Evolutionary conservation across 73 alveolate species (phyloP).

Genomic region (Urostyla sp.): DNA sequence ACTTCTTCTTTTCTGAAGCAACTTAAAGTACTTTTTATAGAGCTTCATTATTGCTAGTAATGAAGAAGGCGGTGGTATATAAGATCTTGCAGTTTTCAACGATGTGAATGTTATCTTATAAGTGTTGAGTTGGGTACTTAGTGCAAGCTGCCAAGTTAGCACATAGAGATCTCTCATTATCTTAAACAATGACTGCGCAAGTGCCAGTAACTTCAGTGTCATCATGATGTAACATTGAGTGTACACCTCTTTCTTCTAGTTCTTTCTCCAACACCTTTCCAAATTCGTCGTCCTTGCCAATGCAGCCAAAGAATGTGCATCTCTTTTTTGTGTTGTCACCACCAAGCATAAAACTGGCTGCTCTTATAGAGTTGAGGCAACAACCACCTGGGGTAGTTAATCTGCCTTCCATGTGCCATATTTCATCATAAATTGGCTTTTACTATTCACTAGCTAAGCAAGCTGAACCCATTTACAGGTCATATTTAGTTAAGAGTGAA

Average conservation of each 20-base stretch:
- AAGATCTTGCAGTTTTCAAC: conserved; percentile 62
- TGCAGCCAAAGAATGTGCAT: conserved; percentile 72
- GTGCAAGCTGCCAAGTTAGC: conserved; percentile 83
- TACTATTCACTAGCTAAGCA: conserved; percentile 76
- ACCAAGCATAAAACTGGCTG: conserved; percentile 69
- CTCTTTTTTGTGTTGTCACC: conserved; percentile 12
- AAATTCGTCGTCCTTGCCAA: conserved; percentile 70
- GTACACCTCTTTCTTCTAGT: conserved; percentile 57
- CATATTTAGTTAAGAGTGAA: conserved; percentile 57
- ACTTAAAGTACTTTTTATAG: conserved; percentile 36
- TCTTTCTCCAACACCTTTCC: conserved; percentile 57
- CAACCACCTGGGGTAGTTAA: conserved; percentile 78
- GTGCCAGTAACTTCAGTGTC: conserved; percentile 77
- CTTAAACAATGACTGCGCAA: conserved; percentile 74
- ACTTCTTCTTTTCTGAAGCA: conserved; percentile 61
- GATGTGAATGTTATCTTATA: conserved; percentile 42
- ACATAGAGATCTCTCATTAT: conserved; percentile 78
- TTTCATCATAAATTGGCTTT: conserved; percentile 70
- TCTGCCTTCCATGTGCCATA: conserved; percentile 57
- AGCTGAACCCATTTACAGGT: conserved; percentile 60
- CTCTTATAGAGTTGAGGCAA: conserved; percentile 69
- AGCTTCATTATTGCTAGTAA: conserved; percentile 66
- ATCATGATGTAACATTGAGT: conserved; percentile 43
- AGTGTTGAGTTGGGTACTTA: conserved; percentile 61
- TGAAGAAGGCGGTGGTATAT: conserved; percentile 74